Evolutionary conservation across 2,329 filamentous ascomycete genomes (phyloP).

Genomic region (Ophiostoma triangulosporum): DNA sequence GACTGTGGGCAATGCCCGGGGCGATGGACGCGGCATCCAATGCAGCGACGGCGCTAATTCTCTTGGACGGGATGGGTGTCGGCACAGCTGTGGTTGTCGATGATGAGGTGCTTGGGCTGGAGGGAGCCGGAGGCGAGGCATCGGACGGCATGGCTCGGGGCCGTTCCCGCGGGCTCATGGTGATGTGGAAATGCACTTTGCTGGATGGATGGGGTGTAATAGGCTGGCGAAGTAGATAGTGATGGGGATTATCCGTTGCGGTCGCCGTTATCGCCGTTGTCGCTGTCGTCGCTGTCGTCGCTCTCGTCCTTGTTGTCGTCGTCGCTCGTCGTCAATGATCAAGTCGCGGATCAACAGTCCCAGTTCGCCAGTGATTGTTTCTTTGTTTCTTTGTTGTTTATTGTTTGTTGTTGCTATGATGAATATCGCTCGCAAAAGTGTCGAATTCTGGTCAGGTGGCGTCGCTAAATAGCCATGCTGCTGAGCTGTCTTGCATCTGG

Average conservation of each 20-base stretch:
- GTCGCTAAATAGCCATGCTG: not conserved
- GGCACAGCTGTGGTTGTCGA: not conserved
- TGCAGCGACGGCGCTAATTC: not conserved
- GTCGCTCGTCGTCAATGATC: not conserved
- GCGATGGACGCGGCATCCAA: slow-evolving; percentile 2
- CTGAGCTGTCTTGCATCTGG: not conserved
- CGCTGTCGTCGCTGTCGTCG: not conserved
- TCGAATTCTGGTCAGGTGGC: too few relatives aligned
- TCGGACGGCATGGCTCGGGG: slow-evolving; percentile 23
- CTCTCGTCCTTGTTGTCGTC: not conserved
- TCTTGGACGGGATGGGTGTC: not conserved
- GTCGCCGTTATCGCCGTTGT: not conserved
- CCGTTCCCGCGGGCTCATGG: slow-evolving; percentile 31
- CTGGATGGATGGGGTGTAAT: too few relatives aligned
- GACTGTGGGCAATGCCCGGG: slow-evolving; percentile 3
- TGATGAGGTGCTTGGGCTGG: not conserved
- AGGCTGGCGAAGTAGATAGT: too few relatives aligned
- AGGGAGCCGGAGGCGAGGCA: slow-evolving; percentile 10
- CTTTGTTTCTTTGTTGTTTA: not conserved
- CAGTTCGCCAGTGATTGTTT: not conserved
- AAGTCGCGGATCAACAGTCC: not conserved
- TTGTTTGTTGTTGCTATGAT: too few relatives aligned
- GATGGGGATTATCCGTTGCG: not conserved
- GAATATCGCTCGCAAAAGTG: too few relatives aligned
- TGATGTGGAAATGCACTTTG: not conserved